phyloP scores from a whole-genome alignment of 768 basidiomycete species.

The Cyathus striatus region DNA sequence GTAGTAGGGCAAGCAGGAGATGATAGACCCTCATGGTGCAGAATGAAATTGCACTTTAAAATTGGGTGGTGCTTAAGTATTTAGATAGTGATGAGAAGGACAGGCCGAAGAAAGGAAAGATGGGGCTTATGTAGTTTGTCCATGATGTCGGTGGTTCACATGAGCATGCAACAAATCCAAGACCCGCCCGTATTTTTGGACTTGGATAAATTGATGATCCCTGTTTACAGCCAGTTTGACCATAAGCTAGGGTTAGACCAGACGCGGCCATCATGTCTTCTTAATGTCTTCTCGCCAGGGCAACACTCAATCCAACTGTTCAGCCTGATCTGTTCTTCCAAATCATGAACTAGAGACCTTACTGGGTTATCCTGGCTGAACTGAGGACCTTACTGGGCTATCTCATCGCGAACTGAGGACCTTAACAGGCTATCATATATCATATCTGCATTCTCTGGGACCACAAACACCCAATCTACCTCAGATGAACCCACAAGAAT shows the following conservation, averaged over 20 bases:
- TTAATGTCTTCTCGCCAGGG: too few species aligned
- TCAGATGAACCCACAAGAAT: neutral
- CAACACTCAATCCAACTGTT: too few species aligned
- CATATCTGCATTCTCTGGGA: neutral
- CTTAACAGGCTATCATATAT: neutral
- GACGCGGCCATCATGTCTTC: too few species aligned
- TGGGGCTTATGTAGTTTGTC: neutral
- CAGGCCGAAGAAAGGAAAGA: neutral
- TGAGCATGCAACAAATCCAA: neutral
- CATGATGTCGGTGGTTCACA: neutral
- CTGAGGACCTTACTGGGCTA: neutral
- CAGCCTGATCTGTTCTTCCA: too few species aligned
- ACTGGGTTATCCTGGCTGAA: neutral
- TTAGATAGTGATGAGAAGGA: too few species aligned
- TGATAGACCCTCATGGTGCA: neutral
- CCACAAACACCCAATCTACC: neutral
- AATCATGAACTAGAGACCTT: neutral
- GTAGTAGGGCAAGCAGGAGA: constrained; percentile 11
- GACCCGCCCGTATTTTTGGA: too few species aligned
- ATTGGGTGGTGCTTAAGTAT: too few species aligned
- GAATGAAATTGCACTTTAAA: too few species aligned
- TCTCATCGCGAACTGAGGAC: too few species aligned
- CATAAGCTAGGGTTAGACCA: too few species aligned
- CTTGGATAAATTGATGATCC: too few species aligned
- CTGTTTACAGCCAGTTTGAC: too few species aligned